phyloP scores from a whole-genome alignment of 805 yeast species.

The Phaffomyces thermotolerans region DNA sequence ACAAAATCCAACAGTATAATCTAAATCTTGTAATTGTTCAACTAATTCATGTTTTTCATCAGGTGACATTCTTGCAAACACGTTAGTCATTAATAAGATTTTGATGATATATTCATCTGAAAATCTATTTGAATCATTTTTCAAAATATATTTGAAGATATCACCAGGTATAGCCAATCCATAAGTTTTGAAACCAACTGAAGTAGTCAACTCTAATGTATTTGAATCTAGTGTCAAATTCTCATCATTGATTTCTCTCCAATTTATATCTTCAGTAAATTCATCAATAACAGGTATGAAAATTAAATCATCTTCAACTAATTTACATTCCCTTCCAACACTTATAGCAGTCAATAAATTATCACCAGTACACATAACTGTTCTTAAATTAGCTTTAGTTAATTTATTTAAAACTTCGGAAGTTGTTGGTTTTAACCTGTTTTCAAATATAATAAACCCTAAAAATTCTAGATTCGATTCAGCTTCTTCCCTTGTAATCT shows the following conservation, averaged over 20 bases:
- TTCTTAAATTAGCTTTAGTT: slow-evolving; percentile 63
- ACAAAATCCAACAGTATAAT: slow-evolving; percentile 93
- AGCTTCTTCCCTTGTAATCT: slow-evolving; percentile 50
- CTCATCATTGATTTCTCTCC: slow-evolving; percentile 66
- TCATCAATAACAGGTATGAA: slow-evolving; percentile 58
- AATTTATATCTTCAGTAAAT: slow-evolving; percentile 25
- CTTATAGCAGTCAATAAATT: slow-evolving; percentile 90
- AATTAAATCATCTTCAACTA: slow-evolving; percentile 44
- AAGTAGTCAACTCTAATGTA: slow-evolving; percentile 44
- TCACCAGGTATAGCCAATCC: slow-evolving; percentile 90
- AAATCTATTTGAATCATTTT: slow-evolving; percentile 23
- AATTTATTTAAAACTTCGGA: slow-evolving; percentile 51
- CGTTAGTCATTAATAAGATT: slow-evolving; percentile 62
- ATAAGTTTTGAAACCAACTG: slow-evolving; percentile 34
- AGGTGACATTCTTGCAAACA: slow-evolving; percentile 97
- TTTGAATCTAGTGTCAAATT: slow-evolving; percentile 50
- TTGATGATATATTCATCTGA: slow-evolving; percentile 38
- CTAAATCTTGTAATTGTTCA: slow-evolving; percentile 73
- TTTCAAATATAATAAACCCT: slow-evolving; percentile 91
- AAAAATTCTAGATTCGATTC: slow-evolving; percentile 66
- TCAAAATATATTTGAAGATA: slow-evolving; percentile 70
- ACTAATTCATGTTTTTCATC: slow-evolving; percentile 97
- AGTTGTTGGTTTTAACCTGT: slow-evolving; percentile 72
- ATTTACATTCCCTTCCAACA: slow-evolving; percentile 79
- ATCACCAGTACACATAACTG: slow-evolving; percentile 97